Evolutionary conservation across 169 alveolate species (phyloP).

Genomic region (Plasmodium ovale): DNA sequence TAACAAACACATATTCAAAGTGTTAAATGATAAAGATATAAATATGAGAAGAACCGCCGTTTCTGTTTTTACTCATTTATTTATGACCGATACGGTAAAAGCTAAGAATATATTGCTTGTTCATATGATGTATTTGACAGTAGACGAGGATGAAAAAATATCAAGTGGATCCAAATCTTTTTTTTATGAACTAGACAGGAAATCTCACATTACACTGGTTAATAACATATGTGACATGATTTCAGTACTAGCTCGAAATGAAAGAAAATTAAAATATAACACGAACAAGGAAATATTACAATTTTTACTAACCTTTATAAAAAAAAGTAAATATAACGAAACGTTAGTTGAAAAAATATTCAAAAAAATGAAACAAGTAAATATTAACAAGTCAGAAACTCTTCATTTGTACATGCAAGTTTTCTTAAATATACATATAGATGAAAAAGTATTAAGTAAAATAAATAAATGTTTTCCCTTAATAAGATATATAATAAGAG

Average conservation of each 20-base stretch:
- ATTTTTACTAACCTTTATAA: conserved; percentile 47
- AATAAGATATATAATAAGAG: conserved; percentile 53
- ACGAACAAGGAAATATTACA: conserved; percentile 53
- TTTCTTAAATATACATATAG: conserved; percentile 64
- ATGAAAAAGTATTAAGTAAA: conserved; percentile 51
- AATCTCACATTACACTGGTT: conserved; percentile 46
- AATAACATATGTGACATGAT: conserved; percentile 72
- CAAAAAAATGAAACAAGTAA: conserved; percentile 69
- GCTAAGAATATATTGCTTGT: conserved; percentile 83
- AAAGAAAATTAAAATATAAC: conserved; percentile 28
- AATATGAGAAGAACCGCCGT: conserved; percentile 84
- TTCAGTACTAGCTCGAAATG: conserved; percentile 46
- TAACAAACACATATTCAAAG: conserved; percentile 79
- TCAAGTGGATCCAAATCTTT: conserved; percentile 82
- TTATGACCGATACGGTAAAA: conserved; percentile 87
- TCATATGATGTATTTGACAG: conserved; percentile 84
- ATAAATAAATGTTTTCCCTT: conserved; percentile 46
- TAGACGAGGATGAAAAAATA: conserved; percentile 78
- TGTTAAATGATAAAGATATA: conserved; percentile 79
- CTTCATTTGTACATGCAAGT: conserved; percentile 63
- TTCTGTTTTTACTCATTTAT: conserved; percentile 86
- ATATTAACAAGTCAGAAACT: conserved; percentile 48
- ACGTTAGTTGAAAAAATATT: conserved; percentile 62
- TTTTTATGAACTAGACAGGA: conserved; percentile 77
- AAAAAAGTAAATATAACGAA: conserved; percentile 74